phyloP scores from a whole-genome alignment of 2,329 filamentous ascomycete genomes.

The Pleomassaria siparia region DNA sequence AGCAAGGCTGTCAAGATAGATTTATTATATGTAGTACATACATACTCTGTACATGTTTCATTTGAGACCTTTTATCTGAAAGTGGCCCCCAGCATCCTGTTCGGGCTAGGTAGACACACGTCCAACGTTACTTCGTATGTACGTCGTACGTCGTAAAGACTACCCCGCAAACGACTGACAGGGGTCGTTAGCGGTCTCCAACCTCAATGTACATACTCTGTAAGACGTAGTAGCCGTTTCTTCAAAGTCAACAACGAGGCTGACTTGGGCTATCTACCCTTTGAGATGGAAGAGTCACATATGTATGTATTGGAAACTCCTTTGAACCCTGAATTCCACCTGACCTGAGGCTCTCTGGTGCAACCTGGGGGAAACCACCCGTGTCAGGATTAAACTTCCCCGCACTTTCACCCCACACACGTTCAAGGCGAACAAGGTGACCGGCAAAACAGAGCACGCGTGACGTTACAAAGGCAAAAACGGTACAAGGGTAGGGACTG shows the following conservation, averaged over 20 bases:
- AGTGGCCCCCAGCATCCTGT: background rate
- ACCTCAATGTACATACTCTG: background rate
- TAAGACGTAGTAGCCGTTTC: background rate
- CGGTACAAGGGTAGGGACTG: too few relatives aligned
- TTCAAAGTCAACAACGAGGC: background rate
- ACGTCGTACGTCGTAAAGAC: background rate
- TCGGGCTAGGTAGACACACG: slow-evolving; percentile 3
- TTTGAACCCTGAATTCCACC: too few relatives aligned
- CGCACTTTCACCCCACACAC: slow-evolving; percentile 11
- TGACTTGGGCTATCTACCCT: background rate
- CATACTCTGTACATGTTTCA: too few relatives aligned
- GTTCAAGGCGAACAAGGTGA: slow-evolving; percentile 7
- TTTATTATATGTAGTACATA: too few relatives aligned
- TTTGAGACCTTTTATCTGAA: too few relatives aligned
- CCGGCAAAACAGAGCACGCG: slow-evolving; percentile 19
- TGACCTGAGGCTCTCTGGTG: slow-evolving; percentile 4
- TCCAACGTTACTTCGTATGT: slow-evolving; percentile 2
- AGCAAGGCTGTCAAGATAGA: background rate
- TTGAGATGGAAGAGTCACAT: too few relatives aligned
- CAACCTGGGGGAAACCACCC: background rate
- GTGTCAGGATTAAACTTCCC: slow-evolving; percentile 8
- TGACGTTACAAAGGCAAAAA: too few relatives aligned
- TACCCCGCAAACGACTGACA: background rate
- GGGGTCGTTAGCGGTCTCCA: background rate
- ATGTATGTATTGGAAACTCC: background rate